Percentiles rank a stretch among this genome's conserved stretches.
phyloP scores from a whole-genome alignment of 2,329 filamentous ascomycete genomes.

The Lecanoromycetidae sp. region DNA sequence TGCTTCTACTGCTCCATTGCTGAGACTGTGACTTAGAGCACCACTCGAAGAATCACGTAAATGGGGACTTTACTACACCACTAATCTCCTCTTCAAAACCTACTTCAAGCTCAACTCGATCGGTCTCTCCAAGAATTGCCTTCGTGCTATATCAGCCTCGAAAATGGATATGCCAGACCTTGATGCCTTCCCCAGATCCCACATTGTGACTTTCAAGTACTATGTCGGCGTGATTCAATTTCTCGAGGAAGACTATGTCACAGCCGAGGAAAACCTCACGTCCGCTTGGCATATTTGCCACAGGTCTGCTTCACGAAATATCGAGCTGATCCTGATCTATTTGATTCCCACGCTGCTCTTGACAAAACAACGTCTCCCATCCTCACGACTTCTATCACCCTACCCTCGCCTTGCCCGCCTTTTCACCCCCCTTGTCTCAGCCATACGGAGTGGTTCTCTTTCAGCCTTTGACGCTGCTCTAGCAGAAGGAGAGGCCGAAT shows the following conservation, averaged over 20 bases:
- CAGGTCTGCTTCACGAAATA: constrained; percentile 57
- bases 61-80: constrained; percentile 94
- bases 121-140: constrained; percentile 76
- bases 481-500: constrained; percentile 72
- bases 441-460: constrained; percentile 74
- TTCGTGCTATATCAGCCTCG: constrained; percentile 70
- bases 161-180: constrained; percentile 69
- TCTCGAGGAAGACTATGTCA: constrained; percentile 80
- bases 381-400: constrained; percentile 53
- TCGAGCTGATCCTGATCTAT: constrained; percentile 88
- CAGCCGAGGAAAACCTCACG: constrained; percentile 68
- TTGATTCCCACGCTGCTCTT: constrained; percentile 87
- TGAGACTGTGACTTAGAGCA: constrained; percentile 42
- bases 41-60: constrained; percentile 82
- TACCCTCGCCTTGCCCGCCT: constrained; percentile 66
- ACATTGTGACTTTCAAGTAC: constrained; percentile 92
- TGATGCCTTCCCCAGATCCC: constrained; percentile 70
- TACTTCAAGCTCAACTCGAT: constrained; percentile 94
- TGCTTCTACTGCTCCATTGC: background rate
- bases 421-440: constrained; percentile 64
- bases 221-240: constrained; percentile 91
- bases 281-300: constrained; percentile 76
- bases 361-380: constrained; percentile 76
- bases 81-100: constrained; percentile 93
- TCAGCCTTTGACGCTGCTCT: constrained; percentile 74